Conservation (phyloP, 2,329 filamentous ascomycete genomes). For the Verruconis gallopava region DNA sequence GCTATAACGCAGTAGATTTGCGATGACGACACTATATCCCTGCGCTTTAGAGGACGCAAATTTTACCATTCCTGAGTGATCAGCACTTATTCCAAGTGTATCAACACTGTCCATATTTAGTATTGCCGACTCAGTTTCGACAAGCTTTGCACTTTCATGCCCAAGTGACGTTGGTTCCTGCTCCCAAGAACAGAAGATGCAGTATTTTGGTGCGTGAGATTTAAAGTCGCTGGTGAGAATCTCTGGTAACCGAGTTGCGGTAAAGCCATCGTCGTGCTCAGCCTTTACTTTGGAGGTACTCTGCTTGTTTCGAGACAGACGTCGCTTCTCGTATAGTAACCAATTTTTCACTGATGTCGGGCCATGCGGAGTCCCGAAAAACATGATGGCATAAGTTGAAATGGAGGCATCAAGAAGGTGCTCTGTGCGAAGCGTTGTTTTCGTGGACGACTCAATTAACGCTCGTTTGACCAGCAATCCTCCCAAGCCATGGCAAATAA, state of each 20-base stretch:
- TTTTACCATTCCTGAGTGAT: slow-evolving; percentile 15
- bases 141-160: slow-evolving; percentile 10
- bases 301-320: too few species aligned
- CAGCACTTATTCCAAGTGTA: slow-evolving; percentile 12
- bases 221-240: too few species aligned
- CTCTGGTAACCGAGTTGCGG: too few species aligned
- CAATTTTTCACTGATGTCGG: neutral
- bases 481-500: slow-evolving; percentile 60
- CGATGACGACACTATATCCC: slow-evolving; percentile 13
- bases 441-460: slow-evolving; percentile 51
- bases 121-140: slow-evolving; percentile 13
- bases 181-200: slow-evolving; percentile 12
- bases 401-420: slow-evolving; percentile 57
- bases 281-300: too few species aligned
- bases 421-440: slow-evolving; percentile 46
- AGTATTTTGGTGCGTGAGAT: too few species aligned
- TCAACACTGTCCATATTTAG: slow-evolving; percentile 12
- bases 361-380: slow-evolving; percentile 8
- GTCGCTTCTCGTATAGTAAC: too few species aligned
- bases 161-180: slow-evolving; percentile 10
- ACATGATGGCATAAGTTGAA: slow-evolving; percentile 46
- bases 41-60: slow-evolving; percentile 11
- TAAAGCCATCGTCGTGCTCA: too few species aligned
- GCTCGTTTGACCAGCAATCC: slow-evolving; percentile 59
- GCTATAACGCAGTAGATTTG: slow-evolving; percentile 12